Conservation (phyloP, 192 early-diverging fungal genomes). For the Rhizophagus prolifer region DNA sequence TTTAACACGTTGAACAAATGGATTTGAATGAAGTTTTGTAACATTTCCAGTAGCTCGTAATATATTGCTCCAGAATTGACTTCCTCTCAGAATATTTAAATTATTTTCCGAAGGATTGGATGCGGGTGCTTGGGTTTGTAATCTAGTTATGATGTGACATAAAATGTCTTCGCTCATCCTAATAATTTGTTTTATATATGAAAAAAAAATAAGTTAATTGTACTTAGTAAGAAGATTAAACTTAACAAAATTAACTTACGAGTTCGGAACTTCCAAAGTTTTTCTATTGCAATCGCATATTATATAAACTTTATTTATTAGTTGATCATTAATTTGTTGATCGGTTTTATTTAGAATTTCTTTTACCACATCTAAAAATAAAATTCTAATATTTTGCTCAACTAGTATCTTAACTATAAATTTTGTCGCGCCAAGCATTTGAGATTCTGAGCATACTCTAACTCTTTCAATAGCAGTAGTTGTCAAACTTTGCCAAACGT, state of each 20-base stretch:
- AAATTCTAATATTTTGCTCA: not conserved
- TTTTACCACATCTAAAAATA: not conserved
- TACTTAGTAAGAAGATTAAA: no score
- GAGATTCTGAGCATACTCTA: not conserved
- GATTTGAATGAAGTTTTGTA: not conserved
- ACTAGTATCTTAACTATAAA: not conserved
- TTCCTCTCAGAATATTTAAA: not conserved
- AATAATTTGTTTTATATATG: no score
- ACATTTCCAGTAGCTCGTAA: not conserved
- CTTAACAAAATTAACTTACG: not conserved
- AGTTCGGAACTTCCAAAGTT: not conserved
- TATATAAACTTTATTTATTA: not conserved
- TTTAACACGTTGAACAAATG: not conserved
- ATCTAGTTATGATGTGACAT: conserved; percentile 2
- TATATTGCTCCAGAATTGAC: not conserved
- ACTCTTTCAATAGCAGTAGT: not conserved
- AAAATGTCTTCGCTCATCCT: not conserved
- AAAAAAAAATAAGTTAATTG: no score
- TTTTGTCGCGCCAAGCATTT: not conserved
- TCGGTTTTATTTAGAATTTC: not conserved
- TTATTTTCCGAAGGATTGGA: not conserved
- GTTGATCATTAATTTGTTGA: not conserved
- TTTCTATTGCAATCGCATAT: not conserved
- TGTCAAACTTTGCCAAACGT: not conserved
- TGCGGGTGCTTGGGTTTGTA: not conserved